These are phyloP conservation scores for Sugiyamaella paludigena DNA, from an alignment of 1,139 yeast genomes.

Conservation along the genomic window DNA sequence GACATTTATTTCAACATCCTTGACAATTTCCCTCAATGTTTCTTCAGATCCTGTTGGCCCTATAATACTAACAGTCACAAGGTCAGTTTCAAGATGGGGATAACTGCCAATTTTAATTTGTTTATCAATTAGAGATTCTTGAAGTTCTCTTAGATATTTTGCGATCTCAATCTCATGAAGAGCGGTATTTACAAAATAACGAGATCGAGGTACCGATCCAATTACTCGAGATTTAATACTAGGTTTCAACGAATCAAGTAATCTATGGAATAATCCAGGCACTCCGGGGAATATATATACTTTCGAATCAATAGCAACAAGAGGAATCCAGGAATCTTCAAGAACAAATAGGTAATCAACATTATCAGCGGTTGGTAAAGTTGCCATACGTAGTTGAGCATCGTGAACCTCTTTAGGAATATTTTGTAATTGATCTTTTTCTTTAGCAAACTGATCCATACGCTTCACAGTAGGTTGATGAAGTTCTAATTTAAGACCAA, in stretches of 20 bases:
- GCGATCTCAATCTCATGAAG: conserved; percentile 68
- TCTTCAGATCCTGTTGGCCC: conserved; percentile 48
- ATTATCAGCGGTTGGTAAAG: conserved; percentile 53
- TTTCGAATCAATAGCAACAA: conserved; percentile 60
- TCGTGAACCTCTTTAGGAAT: conserved; percentile 45
- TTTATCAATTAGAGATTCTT: conserved; percentile 45
- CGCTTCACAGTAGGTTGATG: conserved; percentile 58
- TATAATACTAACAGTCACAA: conserved; percentile 61
- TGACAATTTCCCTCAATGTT: conserved; percentile 47
- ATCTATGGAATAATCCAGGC: conserved; percentile 62
- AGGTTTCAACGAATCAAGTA: conserved; percentile 47
- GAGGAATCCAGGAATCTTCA: conserved; percentile 76
- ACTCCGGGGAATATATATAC: conserved; percentile 80
- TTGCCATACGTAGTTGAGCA: conserved; percentile 77
- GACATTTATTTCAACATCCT: conserved; percentile 45
- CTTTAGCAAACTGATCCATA: conserved; percentile 53
- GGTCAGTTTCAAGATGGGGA: conserved; percentile 65
- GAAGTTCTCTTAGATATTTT: conserved; percentile 55
- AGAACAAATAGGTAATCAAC: conserved; percentile 55
- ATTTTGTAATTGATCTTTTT: conserved; percentile 38
- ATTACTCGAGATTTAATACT: conserved; percentile 35
- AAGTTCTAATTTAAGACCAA: conserved; percentile 48
- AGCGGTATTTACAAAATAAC: conserved; percentile 62
- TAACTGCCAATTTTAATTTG: conserved; percentile 73
- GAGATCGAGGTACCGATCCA: conserved; percentile 38